Base-by-base conservation (phyloP, 2,329 filamentous ascomycete species). In the Epichloe gansuensis region DNA sequence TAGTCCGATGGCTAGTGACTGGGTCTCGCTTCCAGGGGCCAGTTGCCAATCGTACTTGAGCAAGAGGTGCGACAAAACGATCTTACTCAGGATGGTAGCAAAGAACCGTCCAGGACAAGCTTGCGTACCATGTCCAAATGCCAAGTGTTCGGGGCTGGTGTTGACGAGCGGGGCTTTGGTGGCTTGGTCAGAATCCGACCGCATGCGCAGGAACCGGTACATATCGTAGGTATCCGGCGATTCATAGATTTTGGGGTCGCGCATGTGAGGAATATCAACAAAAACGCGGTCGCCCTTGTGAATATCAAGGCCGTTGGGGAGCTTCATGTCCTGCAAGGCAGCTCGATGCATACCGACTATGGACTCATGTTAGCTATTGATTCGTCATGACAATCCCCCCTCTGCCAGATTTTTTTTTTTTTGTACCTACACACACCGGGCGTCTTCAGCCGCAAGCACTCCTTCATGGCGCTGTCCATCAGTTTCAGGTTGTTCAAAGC, bases 131-230 rank as follows among this genome's bases (percentile, higher is more conserved):
- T 54, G 51, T 27, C 53, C 53, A 43, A 54, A 54, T 1, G 53
- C 53, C 34, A 54, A 36, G 40, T 54, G 53, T 7, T 54, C 53
- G 5, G 53, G 47, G 43, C 53, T 54, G 9, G 53, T 52, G 4
- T 53, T 49, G 7, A 54, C 48, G 8, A 54, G 36, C 5, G 53
- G 53, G 5, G 53, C 53, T 40, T 53, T 53, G 23, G 47, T 52
- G 39, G 53, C 53, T 23, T 48, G 47, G 17, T 48, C 50, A 2
- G 51, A 47, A 13, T 41, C 31, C 34, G 43, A 46, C 12, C 51
- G 50, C 53, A 54, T 54, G 13, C 53, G 53, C n/a, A 47, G n/a
- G 15, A 54, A 54, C 15, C 53, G 53, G 39, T 54, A 53, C 39
- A 54, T 45, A 13, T 54, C 53, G n/a, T 45, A 54, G 31, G 40